Evolutionary conservation across 1,284 basidiomycete species (phyloP).

Genomic region (Puccinia novopanici): DNA sequence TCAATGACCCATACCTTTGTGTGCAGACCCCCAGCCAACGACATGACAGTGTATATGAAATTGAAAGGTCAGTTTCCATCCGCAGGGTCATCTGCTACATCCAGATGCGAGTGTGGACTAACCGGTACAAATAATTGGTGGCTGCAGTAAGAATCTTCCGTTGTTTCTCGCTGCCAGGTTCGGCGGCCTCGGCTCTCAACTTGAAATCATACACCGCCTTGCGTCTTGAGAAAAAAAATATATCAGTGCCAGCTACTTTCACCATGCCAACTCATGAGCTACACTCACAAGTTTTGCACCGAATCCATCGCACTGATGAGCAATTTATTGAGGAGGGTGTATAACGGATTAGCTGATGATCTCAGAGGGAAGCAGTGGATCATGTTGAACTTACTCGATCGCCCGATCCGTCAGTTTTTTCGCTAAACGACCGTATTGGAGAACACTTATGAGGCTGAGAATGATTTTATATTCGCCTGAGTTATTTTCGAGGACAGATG

Average conservation of each 20-base stretch:
- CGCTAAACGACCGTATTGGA: constrained; percentile 85
- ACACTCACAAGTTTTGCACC: constrained; percentile 49
- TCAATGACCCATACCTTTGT: constrained; percentile 80
- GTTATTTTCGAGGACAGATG: constrained; percentile 55
- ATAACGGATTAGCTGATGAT: constrained; percentile 10
- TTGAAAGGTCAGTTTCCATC: background rate
- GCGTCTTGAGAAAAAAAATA: constrained; percentile 4
- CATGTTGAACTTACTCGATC: constrained; percentile 70
- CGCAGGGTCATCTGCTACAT: constrained; percentile 51
- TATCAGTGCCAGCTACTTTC: background rate
- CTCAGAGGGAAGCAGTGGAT: constrained; percentile 67
- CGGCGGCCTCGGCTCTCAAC: constrained; percentile 79
- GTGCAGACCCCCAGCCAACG: constrained; percentile 56
- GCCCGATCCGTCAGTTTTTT: constrained; percentile 86
- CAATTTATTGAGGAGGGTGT: background rate
- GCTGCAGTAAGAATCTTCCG: constrained; percentile 67
- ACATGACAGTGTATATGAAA: background rate
- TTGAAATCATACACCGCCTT: constrained; percentile 67
- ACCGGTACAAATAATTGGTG: constrained; percentile 82
- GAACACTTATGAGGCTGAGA: constrained; percentile 84
- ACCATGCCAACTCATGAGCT: background rate
- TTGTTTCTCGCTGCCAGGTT: constrained; percentile 75
- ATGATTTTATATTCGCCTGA: constrained; percentile 95
- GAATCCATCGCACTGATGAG: constrained; percentile 50
- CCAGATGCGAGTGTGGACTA: constrained; percentile 56